Conservation (phyloP, 768 basidiomycete species). For the Calocybe cyanea region DNA sequence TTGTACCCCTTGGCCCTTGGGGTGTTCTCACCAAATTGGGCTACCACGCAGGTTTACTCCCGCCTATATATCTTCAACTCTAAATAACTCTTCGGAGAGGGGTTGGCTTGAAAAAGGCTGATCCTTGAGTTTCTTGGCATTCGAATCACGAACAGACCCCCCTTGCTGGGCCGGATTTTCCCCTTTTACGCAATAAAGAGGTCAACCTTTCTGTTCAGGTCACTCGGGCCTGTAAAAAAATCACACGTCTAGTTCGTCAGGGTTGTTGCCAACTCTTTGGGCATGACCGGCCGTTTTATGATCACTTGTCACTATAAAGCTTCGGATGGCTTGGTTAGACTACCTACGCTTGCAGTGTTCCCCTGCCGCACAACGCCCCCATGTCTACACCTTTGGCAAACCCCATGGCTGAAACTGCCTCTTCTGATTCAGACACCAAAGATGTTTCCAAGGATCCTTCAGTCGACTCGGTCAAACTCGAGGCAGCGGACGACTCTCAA, state of each 20-base stretch:
- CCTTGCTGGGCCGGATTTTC: slow-evolving; percentile 1
- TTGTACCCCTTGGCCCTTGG: background rate
- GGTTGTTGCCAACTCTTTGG: slow-evolving; percentile 15
- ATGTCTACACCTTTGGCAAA: slow-evolving; percentile 7
- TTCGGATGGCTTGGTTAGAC: background rate
- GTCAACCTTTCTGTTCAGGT: slow-evolving; percentile 14
- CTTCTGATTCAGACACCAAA: slow-evolving; percentile 12
- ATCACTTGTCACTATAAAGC: slow-evolving; percentile 15
- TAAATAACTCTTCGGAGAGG: background rate
- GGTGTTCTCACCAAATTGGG: background rate
- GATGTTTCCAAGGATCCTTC: slow-evolving; percentile 9
- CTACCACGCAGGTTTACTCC: background rate
- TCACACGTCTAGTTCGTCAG: slow-evolving; percentile 14
- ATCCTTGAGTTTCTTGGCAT: slow-evolving; percentile 2
- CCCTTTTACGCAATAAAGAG: slow-evolving; percentile 7
- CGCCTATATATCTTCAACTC: background rate
- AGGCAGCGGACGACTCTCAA: slow-evolving; percentile 7
- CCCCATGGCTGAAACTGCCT: slow-evolving; percentile 6
- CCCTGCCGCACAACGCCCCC: background rate
- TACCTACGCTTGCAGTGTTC: background rate
- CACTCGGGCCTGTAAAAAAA: slow-evolving; percentile 5
- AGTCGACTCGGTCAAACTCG: slow-evolving; percentile 11
- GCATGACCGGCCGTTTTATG: slow-evolving; percentile 5
- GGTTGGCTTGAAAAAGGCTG: background rate
- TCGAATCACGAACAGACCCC: slow-evolving; percentile 6